Evolutionary conservation across 106 monocot genomes (phyloP).

Genomic region (Triglochin maritima): DNA sequence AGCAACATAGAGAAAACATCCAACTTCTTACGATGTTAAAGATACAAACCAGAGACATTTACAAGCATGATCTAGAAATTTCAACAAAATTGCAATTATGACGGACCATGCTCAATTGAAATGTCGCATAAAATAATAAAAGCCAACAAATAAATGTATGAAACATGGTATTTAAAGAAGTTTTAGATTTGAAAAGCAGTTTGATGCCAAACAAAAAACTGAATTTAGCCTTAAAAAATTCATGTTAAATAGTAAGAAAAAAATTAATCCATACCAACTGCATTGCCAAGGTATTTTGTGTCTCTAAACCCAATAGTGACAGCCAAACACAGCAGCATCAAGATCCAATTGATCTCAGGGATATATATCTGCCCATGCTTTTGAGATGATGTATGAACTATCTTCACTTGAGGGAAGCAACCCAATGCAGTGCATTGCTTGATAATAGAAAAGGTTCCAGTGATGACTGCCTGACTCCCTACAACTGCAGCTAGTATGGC

Average conservation of each 20-base stretch:
- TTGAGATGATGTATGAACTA: conserved; percentile 55
- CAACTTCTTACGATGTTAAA: too few species aligned
- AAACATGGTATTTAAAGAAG: background rate
- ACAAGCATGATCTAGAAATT: too few species aligned
- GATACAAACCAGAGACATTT: too few species aligned
- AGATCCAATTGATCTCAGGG: conserved; percentile 74
- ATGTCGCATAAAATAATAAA: too few species aligned
- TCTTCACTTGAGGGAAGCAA: conserved; percentile 64
- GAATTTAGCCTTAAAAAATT: too few species aligned
- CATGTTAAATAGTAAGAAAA: too few species aligned
- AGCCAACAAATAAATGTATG: too few species aligned
- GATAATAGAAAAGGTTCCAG: conserved; percentile 71
- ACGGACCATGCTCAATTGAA: too few species aligned
- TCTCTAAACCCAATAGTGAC: conserved; percentile 56
- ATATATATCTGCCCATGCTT: conserved; percentile 73
- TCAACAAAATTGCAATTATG: too few species aligned
- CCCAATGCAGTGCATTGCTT: conserved; percentile 58
- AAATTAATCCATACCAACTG: conserved; percentile 33
- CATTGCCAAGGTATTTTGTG: conserved; percentile 54
- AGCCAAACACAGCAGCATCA: conserved; percentile 55
- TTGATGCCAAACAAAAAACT: too few species aligned
- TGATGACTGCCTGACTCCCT: conserved; percentile 71
- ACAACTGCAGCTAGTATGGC: conserved; percentile 61
- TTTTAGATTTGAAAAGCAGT: background rate
- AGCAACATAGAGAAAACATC: too few species aligned